Base-by-base conservation (phyloP, 1,139 yeast genomes). In the Blastobotrys capitulatus region DNA sequence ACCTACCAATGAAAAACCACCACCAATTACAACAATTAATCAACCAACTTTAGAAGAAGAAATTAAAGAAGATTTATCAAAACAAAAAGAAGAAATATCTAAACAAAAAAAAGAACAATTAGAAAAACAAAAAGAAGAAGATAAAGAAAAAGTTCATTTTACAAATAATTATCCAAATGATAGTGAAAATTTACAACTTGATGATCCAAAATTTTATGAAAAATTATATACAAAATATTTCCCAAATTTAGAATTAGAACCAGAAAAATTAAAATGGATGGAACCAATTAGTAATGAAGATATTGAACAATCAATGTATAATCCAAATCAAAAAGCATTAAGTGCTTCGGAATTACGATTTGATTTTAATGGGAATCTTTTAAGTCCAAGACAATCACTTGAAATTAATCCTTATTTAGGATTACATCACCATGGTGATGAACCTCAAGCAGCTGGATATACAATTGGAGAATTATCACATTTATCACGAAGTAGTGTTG, bases 261-360 rank as follows among this genome's bases (percentile, higher is more conserved):
- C 89, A 0, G 82, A 80, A 38, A 86, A 87, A 60, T 67, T 94
- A 51, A 85, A 90, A 49, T 92, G 98, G 98, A 90, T 90, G 96
- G 75, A 79, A 51, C 86, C 89, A 1, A 59, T 68, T 16, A 57
- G 46, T n/a, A 65, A 57, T 12, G 61, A 61, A 12, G 66, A 66
- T 48, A 72, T 70, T 37, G 41, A 47, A 1, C 69, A 67, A 16
- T 64, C 69, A 25, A 72, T 71, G 45, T 65, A 66, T 50, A 48
- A 60, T 5, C 65, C 63, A 16, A 53, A 52, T 27, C 63, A 63
- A 19, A 63, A 55, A 7, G 58, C 67, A 2, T 54, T 72, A 20
- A 65, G 67, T 13, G 72, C 75, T 2, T 62, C 68, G 19, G 75
- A 86, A 52, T 73, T 92, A 66, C 71, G 99, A 54, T 94, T 92